A percentile compares a stretch with the other conserved stretches of the same genome.
Conservation (phyloP, 805 yeast species). For the Ogataea nonfermentans region DNA sequence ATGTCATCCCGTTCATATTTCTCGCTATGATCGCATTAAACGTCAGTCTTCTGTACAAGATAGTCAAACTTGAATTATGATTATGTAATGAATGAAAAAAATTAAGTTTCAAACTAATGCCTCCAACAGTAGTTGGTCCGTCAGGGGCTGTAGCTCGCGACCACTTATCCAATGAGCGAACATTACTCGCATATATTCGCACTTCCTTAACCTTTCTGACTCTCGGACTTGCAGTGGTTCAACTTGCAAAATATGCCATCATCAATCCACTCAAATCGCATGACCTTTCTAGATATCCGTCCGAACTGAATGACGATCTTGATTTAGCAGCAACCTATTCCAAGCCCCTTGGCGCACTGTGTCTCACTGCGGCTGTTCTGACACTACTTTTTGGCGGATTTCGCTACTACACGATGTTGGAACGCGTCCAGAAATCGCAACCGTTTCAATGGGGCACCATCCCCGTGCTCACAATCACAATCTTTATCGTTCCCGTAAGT, state of each 20-base stretch:
- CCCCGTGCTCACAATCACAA: conserved; percentile 40
- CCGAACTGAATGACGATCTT: conserved; percentile 10
- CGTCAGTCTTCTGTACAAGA: conserved; percentile 3
- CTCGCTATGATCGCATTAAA: conserved; percentile 8
- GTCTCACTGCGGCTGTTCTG: conserved; percentile 42
- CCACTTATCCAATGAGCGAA: conserved; percentile 62
- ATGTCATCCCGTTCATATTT: conserved; percentile 10
- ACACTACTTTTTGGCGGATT: conserved; percentile 42
- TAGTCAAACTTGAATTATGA: conserved; percentile 4
- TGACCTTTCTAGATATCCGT: conserved; percentile 6
- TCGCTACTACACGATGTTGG: conserved; percentile 47
- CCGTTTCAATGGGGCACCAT: conserved; percentile 29
- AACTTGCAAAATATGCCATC: conserved; percentile 43
- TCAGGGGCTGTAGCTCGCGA: conserved; percentile 54
- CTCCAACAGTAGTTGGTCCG: neutral
- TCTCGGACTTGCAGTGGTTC: conserved; percentile 54
- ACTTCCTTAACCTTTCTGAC: conserved; percentile 52
- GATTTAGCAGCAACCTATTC: conserved; percentile 17
- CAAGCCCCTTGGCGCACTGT: conserved; percentile 30
- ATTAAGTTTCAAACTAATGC: conserved; percentile 2
- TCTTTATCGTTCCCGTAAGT: conserved; percentile 37
- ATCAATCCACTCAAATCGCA: conserved; percentile 12
- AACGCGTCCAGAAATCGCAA: conserved; percentile 35
- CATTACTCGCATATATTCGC: conserved; percentile 58
- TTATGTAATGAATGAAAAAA: conserved; percentile 1